Conservation (phyloP, 495 filamentous ascomycete genomes). For the Neurospora tetrasperma region DNA sequence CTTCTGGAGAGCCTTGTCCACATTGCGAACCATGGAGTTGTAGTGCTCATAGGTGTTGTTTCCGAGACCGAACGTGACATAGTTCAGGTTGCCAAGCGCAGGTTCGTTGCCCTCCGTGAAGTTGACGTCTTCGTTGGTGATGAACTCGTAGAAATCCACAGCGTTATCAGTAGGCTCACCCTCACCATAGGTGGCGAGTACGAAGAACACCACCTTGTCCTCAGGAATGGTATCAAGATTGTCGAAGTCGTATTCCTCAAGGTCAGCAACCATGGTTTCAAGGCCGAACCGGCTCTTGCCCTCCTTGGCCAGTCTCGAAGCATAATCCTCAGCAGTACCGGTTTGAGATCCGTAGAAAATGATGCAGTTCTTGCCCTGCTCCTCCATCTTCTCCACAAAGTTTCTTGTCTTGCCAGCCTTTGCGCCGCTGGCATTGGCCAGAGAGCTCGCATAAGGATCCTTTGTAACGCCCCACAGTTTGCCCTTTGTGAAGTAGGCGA, state of each 20-base stretch:
- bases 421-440: slow-evolving; percentile 54
- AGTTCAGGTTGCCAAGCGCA: slow-evolving; percentile 77
- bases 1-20: slow-evolving; percentile 68
- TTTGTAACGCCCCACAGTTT: slow-evolving; percentile 80
- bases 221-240: slow-evolving; percentile 82
- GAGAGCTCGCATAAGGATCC: slow-evolving; percentile 73
- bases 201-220: slow-evolving; percentile 89
- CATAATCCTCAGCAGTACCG: slow-evolving; percentile 97
- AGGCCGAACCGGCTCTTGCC: slow-evolving; percentile 91
- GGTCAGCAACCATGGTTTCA: slow-evolving; percentile 96
- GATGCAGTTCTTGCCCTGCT: slow-evolving; percentile 91
- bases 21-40: slow-evolving; percentile 93
- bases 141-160: slow-evolving; percentile 97
- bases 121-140: slow-evolving; percentile 65
- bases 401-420: slow-evolving; percentile 86
- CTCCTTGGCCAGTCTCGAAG: slow-evolving; percentile 94
- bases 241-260: slow-evolving; percentile 97
- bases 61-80: slow-evolving; percentile 89
- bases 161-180: slow-evolving; percentile 98
- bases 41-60: slow-evolving; percentile 99
- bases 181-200: slow-evolving; percentile 95
- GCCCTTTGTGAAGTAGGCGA: slow-evolving; percentile 96
- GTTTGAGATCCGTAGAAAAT: slow-evolving; percentile 99
- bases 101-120: slow-evolving; percentile 75
- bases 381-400: slow-evolving; percentile 91